Evolutionary conservation across 768 basidiomycete species (phyloP).

Genomic region (Mycena filopes): DNA sequence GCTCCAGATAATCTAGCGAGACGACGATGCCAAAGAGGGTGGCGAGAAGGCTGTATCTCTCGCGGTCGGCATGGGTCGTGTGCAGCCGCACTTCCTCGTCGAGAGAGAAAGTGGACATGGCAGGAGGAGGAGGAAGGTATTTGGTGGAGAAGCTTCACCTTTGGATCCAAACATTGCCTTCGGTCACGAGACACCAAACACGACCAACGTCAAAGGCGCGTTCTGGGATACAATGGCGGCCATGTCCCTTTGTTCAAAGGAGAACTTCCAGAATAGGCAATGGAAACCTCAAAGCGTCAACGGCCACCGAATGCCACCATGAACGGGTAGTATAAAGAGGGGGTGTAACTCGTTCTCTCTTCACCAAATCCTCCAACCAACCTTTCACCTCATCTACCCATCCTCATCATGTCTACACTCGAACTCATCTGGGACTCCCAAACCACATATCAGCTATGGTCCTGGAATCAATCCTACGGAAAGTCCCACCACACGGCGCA

Average conservation of each 20-base stretch:
- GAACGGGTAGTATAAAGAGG: conserved; percentile 8
- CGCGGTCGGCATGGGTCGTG: conserved; percentile 88
- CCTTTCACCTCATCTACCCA: not conserved
- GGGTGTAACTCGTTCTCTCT: not conserved
- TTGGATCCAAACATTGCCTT: not conserved
- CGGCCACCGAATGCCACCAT: conserved; percentile 12
- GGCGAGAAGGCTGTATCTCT: conserved; percentile 86
- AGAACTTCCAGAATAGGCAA: conserved; percentile 8
- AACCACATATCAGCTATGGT: conserved; percentile 40
- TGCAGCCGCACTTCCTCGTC: conserved; percentile 95
- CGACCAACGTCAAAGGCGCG: not conserved
- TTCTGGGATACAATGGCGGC: conserved; percentile 4
- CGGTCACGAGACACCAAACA: conserved; percentile 18
- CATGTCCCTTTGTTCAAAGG: not conserved
- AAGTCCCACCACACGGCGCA: conserved; percentile 36
- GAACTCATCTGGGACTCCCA: conserved; percentile 38
- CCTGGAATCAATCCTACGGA: conserved; percentile 33
- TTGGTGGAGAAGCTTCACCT: not conserved
- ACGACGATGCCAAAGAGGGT: conserved; percentile 94
- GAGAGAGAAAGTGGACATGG: conserved; percentile 64
- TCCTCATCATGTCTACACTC: conserved; percentile 42
- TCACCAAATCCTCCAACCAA: not conserved
- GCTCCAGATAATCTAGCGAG: conserved; percentile 92
- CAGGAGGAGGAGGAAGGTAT: not conserved
- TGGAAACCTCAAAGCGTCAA: conserved; percentile 16